phyloP scores from a whole-genome alignment of 306 rosid species.

The Mucuna pruriens region DNA sequence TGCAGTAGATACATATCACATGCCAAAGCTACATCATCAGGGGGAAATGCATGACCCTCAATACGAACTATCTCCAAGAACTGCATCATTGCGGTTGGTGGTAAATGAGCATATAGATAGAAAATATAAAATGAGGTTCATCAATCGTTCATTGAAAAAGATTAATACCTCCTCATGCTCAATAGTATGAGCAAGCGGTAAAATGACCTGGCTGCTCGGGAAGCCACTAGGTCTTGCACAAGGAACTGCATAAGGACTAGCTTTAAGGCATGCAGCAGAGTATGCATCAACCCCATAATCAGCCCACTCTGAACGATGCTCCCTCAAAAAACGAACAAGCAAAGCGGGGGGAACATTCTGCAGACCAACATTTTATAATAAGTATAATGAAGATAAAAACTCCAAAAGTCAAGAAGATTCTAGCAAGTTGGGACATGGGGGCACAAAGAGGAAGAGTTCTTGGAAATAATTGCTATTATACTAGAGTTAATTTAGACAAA shows the following conservation, averaged over 20 bases:
- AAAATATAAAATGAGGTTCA: not conserved
- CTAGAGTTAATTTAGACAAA: not conserved
- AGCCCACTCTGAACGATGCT: conserved; percentile 94
- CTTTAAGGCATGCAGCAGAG: conserved; percentile 75
- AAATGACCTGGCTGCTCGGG: conserved; percentile 74
- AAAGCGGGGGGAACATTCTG: conserved; percentile 91
- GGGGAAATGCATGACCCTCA: conserved; percentile 87
- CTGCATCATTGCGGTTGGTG: conserved; percentile 44
- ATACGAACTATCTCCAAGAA: conserved; percentile 87
- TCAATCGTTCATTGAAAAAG: not conserved
- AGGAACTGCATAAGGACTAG: conserved; percentile 78
- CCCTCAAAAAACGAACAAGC: conserved; percentile 84
- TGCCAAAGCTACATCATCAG: conserved; percentile 72
- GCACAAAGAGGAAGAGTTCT: not conserved
- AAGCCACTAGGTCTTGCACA: conserved; percentile 80
- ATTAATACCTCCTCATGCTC: conserved; percentile 74
- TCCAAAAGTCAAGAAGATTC: not conserved
- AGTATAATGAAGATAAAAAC: not conserved
- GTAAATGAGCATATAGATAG: not conserved
- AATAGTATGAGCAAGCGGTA: conserved; percentile 56
- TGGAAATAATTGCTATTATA: not conserved
- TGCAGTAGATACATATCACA: conserved; percentile 83
- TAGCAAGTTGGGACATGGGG: not conserved
- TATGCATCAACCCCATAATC: conserved; percentile 89
- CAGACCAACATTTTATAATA: not conserved